Conservation (phyloP, 1,284 basidiomycete genomes). For the Sporisorium scitamineum region DNA sequence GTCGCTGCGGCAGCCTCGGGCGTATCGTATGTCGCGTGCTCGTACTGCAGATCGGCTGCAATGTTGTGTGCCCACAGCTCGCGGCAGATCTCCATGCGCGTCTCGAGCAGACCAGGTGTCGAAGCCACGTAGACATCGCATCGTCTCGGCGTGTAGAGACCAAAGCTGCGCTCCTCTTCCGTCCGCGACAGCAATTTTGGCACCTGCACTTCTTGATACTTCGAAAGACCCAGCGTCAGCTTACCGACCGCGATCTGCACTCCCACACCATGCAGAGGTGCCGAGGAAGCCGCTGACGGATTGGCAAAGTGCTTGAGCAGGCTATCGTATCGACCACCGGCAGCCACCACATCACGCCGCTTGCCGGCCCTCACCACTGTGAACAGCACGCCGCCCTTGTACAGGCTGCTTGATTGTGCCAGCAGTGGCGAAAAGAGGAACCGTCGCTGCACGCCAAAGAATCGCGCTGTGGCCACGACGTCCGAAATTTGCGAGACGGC, state of each 20-base stretch:
- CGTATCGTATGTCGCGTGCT: conserved; percentile 62
- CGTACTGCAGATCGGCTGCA: conserved; percentile 87
- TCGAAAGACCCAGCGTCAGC: conserved; percentile 78
- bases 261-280: conserved; percentile 76
- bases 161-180: conserved; percentile 83
- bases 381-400: conserved; percentile 80
- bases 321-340: conserved; percentile 83
- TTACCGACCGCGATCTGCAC: conserved; percentile 84
- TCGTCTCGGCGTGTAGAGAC: conserved; percentile 84
- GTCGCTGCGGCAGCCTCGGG: conserved; percentile 60
- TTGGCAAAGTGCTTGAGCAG: conserved; percentile 77
- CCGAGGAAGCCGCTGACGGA: conserved; percentile 62
- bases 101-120: conserved; percentile 79
- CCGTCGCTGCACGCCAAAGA: conserved; percentile 76
- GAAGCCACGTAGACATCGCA: conserved; percentile 82
- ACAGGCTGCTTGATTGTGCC: conserved; percentile 75
- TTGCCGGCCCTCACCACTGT: conserved; percentile 78
- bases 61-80: conserved; percentile 84
- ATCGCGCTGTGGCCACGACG: conserved; percentile 76
- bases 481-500: conserved; percentile 75
- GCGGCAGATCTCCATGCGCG: conserved; percentile 81
- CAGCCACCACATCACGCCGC: conserved; percentile 78
- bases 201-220: conserved; percentile 76
- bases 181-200: conserved; percentile 76
- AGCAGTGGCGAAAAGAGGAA: conserved; percentile 79